phyloP scores from a whole-genome alignment of 495 filamentous ascomycete species.

The Podospora didyma region DNA sequence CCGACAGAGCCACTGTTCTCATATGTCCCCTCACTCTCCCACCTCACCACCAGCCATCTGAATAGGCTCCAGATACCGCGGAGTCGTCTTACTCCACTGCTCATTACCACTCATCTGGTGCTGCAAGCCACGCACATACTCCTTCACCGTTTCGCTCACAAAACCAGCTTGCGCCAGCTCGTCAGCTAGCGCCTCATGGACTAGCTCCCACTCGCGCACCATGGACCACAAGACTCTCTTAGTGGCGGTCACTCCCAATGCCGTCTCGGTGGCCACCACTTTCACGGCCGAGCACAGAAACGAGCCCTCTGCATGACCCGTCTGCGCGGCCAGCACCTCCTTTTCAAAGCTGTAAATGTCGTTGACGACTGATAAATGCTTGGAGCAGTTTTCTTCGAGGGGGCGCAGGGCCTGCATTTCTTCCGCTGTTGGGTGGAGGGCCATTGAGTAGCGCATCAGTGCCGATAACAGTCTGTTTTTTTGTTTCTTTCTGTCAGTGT shows the following conservation, averaged over 20 bases:
- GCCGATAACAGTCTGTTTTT: not conserved
- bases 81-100: slow-evolving; percentile 5
- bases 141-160: not conserved
- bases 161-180: not conserved
- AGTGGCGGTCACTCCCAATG: not conserved
- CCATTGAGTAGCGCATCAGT: slow-evolving; percentile 5
- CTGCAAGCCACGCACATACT: slow-evolving; percentile 2
- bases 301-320: not conserved
- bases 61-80: not conserved
- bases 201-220: slow-evolving; percentile 4
- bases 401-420: not conserved
- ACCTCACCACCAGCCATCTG: no score
- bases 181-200: not conserved
- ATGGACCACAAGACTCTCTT: not conserved
- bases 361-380: slow-evolving; percentile 5
- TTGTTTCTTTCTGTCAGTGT: no score
- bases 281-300: slow-evolving; percentile 4
- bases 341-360: slow-evolving; percentile 7
- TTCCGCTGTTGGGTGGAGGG: not conserved
- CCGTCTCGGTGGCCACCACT: not conserved
- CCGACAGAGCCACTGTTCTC: no score
- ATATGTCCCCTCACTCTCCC: no score
- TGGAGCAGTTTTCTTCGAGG: slow-evolving; percentile 6
- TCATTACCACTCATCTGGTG: slow-evolving; percentile 8
- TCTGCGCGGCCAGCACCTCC: not conserved